Percentiles rank a stretch among this genome's conserved stretches.
These are phyloP conservation scores for Clarireedia hainanense DNA, from an alignment of 2,329 filamentous ascomycete genomes.

Conservation along the genomic window DNA sequence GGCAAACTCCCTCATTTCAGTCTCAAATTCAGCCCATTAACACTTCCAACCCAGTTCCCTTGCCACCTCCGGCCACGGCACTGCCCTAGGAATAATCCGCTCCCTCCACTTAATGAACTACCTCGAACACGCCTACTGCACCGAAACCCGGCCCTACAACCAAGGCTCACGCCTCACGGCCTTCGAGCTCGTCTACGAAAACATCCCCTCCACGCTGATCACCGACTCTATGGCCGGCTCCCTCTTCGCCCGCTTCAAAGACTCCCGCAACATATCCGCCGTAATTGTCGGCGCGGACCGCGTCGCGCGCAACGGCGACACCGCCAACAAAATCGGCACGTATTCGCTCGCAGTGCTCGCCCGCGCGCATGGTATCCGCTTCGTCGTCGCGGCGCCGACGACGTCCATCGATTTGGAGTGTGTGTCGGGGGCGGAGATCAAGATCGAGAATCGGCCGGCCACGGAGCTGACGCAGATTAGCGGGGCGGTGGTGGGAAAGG, in stretches of 20 bases:
- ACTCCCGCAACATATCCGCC: slow-evolving; percentile 63
- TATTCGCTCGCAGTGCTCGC: slow-evolving; percentile 90
- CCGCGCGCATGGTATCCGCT: slow-evolving; percentile 80
- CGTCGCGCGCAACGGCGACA: slow-evolving; percentile 93
- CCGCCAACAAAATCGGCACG: slow-evolving; percentile 97
- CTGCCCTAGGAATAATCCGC: slow-evolving; percentile 87
- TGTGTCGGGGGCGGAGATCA: slow-evolving; percentile 67
- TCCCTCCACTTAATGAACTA: slow-evolving; percentile 59
- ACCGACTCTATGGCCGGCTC: slow-evolving; percentile 96
- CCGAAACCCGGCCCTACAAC: slow-evolving; percentile 95
- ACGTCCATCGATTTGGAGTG: slow-evolving; percentile 89
- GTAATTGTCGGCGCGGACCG: slow-evolving; percentile 93
- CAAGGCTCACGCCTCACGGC: slow-evolving; percentile 92
- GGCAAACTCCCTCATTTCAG: background rate
- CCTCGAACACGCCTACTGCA: slow-evolving; percentile 84
- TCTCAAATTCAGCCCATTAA: slow-evolving; percentile 4
- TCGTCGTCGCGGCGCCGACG: slow-evolving; percentile 87
- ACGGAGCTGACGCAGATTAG: slow-evolving; percentile 80
- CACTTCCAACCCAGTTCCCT: slow-evolving; percentile 54
- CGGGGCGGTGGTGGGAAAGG: slow-evolving; percentile 60
- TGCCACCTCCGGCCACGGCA: slow-evolving; percentile 95
- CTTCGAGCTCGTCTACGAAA: slow-evolving; percentile 91
- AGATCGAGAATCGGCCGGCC: slow-evolving; percentile 79
- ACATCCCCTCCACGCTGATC: slow-evolving; percentile 83
- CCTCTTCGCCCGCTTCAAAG: slow-evolving; percentile 59